phyloP scores from a whole-genome alignment of 371 early-diverging fungal genomes.

The Saksenaea vasiformis region DNA sequence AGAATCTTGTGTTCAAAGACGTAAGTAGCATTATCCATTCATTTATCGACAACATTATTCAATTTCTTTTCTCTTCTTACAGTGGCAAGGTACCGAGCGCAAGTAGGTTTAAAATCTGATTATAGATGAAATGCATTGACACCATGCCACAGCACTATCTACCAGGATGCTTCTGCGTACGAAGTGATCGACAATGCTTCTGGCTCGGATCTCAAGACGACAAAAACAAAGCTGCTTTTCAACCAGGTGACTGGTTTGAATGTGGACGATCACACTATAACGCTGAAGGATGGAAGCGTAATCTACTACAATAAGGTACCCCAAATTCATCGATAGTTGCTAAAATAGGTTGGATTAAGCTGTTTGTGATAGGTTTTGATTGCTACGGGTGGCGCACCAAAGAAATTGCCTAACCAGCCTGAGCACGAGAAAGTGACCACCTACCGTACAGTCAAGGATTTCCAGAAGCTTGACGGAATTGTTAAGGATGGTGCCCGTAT shows the following conservation, averaged over 20 bases:
- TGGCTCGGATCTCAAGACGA: constrained; percentile 41
- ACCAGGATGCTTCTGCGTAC: constrained; percentile 42
- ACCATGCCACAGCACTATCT: constrained; percentile 28
- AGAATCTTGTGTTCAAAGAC: constrained; percentile 65
- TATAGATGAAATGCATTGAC: not conserved
- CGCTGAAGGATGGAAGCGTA: constrained; percentile 56
- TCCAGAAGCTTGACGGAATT: constrained; percentile 52
- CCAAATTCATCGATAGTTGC: not conserved
- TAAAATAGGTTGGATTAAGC: not conserved
- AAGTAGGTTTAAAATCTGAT: constrained; percentile 31
- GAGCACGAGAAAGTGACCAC: constrained; percentile 52
- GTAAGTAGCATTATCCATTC: constrained; percentile 24
- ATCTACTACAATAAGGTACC: constrained; percentile 66
- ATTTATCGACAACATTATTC: not conserved
- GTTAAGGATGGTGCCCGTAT: constrained; percentile 59
- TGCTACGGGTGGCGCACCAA: constrained; percentile 77
- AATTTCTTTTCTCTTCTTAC: not conserved
- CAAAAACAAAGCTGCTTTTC: constrained; percentile 55
- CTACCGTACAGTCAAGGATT: constrained; percentile 69
- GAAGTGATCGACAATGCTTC: constrained; percentile 42
- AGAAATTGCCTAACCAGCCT: constrained; percentile 46
- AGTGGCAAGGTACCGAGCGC: constrained; percentile 72
- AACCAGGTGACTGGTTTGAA: constrained; percentile 59
- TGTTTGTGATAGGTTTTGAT: constrained; percentile 50
- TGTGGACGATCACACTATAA: constrained; percentile 64